Evolutionary conservation across 768 basidiomycete genomes (phyloP), one percentile per base, ranked within the genome.

Genomic region (Lactarius sp.): DNA sequence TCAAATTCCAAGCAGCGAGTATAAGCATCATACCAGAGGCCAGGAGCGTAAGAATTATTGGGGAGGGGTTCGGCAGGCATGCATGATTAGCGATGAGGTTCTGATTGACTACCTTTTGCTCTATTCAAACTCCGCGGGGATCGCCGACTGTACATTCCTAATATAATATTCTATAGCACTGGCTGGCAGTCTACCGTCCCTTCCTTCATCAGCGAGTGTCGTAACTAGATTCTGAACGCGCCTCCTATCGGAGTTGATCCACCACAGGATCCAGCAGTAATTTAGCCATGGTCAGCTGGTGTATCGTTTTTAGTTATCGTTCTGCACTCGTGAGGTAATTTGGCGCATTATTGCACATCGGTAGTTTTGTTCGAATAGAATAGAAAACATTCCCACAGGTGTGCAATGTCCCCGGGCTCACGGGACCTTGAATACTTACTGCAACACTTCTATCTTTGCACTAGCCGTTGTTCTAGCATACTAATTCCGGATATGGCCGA

Each of bases 301-400:
- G 13, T 22, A 37, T 47, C 18, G 7, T 16, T 47, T 22, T 44
- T 33, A 36, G 46, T 56, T 47, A 50, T 39, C n/a, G 27, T 41
- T 37, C 36, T 20, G 16, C 27, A 20, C n/a, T 41, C 34, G 39
- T 56, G 22, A 42, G 61, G 39, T 51, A 42, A 27, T 20, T 56
- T n/a, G n/a, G 27, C n/a, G 18, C 60, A 31, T 47, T 27, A 1
- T 31, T 39, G 31, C 27, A 22, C 37, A 12, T 50, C 10, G 4
- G 52, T 47, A 13, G 22, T 36, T 46, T 44, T 16, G 31, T 46
- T 53, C 44, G 14, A 53, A 50, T 33, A 7, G 37, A 55, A 39
- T 20, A 22, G 37, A 39, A n/a, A 53, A 27, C 36, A 49, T 55
- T 61, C 60, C 54, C 47, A 33, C 53, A 31, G 44, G n/a, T 18